Conservation (phyloP, 768 basidiomycete species). For the Leccinum pellstonianum region DNA sequence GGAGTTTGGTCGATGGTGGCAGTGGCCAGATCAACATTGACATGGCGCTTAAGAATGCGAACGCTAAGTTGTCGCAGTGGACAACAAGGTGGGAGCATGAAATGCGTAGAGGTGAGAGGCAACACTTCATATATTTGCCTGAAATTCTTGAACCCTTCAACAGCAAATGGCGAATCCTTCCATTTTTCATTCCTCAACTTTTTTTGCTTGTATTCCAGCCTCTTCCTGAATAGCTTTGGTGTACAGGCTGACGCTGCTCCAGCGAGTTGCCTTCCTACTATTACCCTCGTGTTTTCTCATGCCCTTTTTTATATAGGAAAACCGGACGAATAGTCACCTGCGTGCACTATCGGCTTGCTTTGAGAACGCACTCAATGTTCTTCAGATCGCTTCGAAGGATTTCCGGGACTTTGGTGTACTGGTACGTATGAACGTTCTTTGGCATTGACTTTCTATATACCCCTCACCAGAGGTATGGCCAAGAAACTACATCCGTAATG, state of each 20-base stretch:
- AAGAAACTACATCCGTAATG: constrained; percentile 84
- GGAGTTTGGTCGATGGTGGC: constrained; percentile 40
- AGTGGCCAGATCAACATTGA: constrained; percentile 73
- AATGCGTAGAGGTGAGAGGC: constrained; percentile 60
- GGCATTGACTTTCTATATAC: neutral
- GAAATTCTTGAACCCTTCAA: constrained; percentile 11
- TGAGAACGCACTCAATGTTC: constrained; percentile 66
- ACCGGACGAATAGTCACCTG: constrained; percentile 56
- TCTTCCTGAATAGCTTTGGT: constrained; percentile 85
- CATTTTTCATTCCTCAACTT: constrained; percentile 73
- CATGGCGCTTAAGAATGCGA: constrained; percentile 67
- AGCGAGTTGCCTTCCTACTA: constrained; percentile 38
- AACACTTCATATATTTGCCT: neutral
- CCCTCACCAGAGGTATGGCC: constrained; percentile 65
- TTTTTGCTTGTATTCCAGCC: constrained; percentile 74
- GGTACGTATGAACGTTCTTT: constrained; percentile 48
- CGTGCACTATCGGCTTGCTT: constrained; percentile 72
- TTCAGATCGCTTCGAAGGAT: constrained; percentile 71
- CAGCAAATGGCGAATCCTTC: constrained; percentile 72
- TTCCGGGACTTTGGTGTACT: constrained; percentile 74
- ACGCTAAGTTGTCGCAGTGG: constrained; percentile 72
- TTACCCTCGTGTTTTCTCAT: neutral
- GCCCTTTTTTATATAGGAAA: constrained; percentile 40
- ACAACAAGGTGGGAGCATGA: constrained; percentile 67
- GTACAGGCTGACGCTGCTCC: constrained; percentile 62